These are phyloP conservation scores for Colletotrichum costaricense DNA, from an alignment of 2,329 filamentous ascomycete genomes.

Conservation along the genomic window DNA sequence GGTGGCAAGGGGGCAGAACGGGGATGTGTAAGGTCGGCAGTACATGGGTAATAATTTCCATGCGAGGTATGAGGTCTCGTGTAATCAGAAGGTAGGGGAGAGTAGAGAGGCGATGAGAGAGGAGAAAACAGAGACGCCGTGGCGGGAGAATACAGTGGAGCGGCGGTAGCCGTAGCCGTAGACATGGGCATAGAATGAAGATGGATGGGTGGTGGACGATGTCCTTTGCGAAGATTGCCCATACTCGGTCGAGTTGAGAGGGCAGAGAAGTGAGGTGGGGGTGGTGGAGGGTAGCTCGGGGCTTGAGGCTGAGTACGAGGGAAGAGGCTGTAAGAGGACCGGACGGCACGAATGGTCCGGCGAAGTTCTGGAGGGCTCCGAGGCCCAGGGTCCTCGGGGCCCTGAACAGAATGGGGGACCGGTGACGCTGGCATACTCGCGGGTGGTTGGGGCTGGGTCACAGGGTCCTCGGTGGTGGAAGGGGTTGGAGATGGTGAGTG, in stretches of 20 bases:
- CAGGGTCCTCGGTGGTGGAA: neutral
- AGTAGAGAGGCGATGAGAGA: constrained; percentile 26
- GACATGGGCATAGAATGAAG: constrained; percentile 30
- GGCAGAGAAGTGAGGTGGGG: constrained; percentile 11
- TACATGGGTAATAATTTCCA: constrained; percentile 12
- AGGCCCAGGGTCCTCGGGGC: neutral
- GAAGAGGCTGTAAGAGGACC: constrained; percentile 37
- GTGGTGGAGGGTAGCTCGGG: constrained; percentile 19
- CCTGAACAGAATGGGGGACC: constrained; percentile 22
- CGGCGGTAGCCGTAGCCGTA: neutral
- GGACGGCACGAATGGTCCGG: constrained; percentile 36
- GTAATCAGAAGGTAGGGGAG: constrained; percentile 19
- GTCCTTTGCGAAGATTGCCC: constrained; percentile 22
- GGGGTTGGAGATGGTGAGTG: constrained; percentile 10
- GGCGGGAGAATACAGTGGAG: constrained; percentile 17
- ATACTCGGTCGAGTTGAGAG: constrained; percentile 11
- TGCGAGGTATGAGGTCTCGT: constrained; percentile 32
- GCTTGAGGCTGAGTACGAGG: constrained; percentile 22
- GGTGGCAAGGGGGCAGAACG: constrained; percentile 34
- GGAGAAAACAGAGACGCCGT: constrained; percentile 32
- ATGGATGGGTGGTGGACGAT: constrained; percentile 34
- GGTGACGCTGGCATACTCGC: neutral
- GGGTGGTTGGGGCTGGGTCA: constrained; percentile 35
- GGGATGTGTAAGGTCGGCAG: constrained; percentile 30
- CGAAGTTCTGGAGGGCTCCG: constrained; percentile 30